Evolutionary conservation across 768 basidiomycete genomes (phyloP), one percentile per base, ranked within the genome.

Genomic region (Tricholoma flavovirens): DNA sequence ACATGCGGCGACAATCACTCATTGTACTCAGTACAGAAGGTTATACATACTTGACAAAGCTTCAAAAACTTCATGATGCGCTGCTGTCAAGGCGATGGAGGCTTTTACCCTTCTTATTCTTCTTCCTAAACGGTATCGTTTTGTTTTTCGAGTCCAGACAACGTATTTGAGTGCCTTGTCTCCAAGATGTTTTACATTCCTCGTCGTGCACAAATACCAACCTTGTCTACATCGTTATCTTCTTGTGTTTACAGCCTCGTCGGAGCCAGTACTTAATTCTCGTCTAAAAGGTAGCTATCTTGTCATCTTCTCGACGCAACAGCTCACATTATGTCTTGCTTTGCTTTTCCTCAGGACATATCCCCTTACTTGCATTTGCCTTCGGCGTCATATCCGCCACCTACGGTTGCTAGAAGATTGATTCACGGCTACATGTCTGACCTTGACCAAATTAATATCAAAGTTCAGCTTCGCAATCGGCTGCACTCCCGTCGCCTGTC

Each of bases 401-500:
- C 33, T 21, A 49, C 24, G 26, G 10, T 49, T 15, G 22, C 45
- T 12, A 14, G 11, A 14, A 57, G 26, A 50, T 43, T 48, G 10
- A 52, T 53, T 35, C 33, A 19, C 32, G 30, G 26, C 11, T 40
- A 50, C 12, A 51, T 56, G 30, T 45, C 32, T 14, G 45, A 59
- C 49, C 51, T 60, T 24, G 65, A 66, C 33, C 56, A 60, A 42
- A 36, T 59, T 9, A 48, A 60, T 29, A 45, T 59, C 4, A 73
- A 68, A 63, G 60, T 64, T 42, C 65, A 67, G 48, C 62, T 75
- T 22, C 66, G 66, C n/a, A 60, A 62, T 36, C 62, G 69, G 24
- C 66, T 77, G 12, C 68, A 68, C 42, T 61, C 62, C 22, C 66
- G 65, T 36, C 63, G 59, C 53, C 58, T 76, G 15, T 49, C 68